phyloP scores from a whole-genome alignment of 495 filamentous ascomycete species.

The Lentithecium fluviatile region DNA sequence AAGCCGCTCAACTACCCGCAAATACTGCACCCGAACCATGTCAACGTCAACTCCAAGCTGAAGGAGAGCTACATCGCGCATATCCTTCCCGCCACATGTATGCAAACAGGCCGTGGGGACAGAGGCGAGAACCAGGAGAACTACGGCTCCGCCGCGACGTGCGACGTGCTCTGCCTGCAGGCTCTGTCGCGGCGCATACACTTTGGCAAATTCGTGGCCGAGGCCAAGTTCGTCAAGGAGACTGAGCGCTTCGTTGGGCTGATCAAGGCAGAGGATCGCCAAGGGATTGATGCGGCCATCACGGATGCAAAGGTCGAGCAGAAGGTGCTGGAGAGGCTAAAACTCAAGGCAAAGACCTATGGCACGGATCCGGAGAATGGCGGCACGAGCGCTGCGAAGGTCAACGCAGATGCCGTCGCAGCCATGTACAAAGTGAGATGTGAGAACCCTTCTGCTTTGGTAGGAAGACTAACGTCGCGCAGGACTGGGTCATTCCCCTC shows the following conservation, averaged over 20 bases:
- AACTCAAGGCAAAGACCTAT: conserved; percentile 91
- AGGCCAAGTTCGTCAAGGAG: conserved; percentile 92
- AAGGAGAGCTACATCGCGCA: conserved; percentile 79
- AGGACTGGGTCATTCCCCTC: conserved; percentile 90
- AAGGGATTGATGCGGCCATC: conserved; percentile 83
- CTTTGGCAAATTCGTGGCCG: conserved; percentile 98
- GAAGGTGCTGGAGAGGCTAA: conserved; percentile 83
- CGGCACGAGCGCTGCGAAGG: conserved; percentile 63
- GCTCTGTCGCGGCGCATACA: conserved; percentile 89
- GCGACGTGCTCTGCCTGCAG: conserved; percentile 88
- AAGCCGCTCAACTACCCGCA: conserved; percentile 84
- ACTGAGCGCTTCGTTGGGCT: conserved; percentile 73
- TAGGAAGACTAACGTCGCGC: background rate
- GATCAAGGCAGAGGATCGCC: conserved; percentile 75
- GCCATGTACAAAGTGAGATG: conserved; percentile 78
- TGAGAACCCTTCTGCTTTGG: background rate
- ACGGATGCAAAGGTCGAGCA: conserved; percentile 86
- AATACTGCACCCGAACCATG: conserved; percentile 87
- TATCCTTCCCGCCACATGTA: conserved; percentile 79
- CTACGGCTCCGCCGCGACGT: conserved; percentile 89
- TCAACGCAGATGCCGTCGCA: conserved; percentile 90
- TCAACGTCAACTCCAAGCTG: conserved; percentile 87
- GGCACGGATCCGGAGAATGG: conserved; percentile 80
- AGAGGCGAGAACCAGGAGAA: conserved; percentile 87
- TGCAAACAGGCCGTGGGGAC: conserved; percentile 68